These are phyloP conservation scores for Penicillium lividum DNA, from an alignment of 495 filamentous ascomycete genomes.

Conservation along the genomic window DNA sequence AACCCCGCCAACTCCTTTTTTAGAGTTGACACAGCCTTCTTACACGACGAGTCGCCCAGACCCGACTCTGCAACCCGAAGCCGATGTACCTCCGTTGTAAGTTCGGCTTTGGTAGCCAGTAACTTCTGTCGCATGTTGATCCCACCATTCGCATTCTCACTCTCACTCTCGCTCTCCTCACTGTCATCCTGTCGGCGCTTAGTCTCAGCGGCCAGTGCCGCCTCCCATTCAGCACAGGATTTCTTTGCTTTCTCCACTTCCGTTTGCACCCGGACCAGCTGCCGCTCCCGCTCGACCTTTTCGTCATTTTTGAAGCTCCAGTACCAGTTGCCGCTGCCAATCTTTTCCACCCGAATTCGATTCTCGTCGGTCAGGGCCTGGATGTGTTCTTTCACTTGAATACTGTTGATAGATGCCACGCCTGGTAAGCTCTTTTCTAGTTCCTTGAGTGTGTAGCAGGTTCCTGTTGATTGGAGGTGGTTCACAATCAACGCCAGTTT, in stretches of 20 bases:
- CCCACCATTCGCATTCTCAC: not conserved
- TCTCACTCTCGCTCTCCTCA: not conserved
- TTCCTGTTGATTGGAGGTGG: conserved; percentile 63
- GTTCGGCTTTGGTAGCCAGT: conserved; percentile 23
- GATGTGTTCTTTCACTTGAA: conserved; percentile 71
- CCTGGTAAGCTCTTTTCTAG: conserved; percentile 69
- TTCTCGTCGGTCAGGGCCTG: conserved; percentile 64
- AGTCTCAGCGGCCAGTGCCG: conserved; percentile 26
- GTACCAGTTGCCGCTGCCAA: conserved; percentile 81
- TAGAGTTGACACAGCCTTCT: conserved; percentile 53
- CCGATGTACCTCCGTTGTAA: conserved; percentile 29
- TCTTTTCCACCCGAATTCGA: conserved; percentile 72
- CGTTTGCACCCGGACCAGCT: conserved; percentile 49
- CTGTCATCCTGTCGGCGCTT: conserved; percentile 20
- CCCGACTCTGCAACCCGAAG: conserved; percentile 24
- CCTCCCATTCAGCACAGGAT: conserved; percentile 22
- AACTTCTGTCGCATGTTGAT: conserved; percentile 19
- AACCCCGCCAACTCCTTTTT: conserved; percentile 49
- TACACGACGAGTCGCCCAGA: conserved; percentile 44
- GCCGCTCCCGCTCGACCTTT: conserved; percentile 50
- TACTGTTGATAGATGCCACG: conserved; percentile 66
- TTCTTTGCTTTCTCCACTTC: conserved; percentile 56
- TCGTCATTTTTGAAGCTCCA: conserved; percentile 72
- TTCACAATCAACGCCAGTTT: conserved; percentile 64
- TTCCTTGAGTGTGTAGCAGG: conserved; percentile 72